These are phyloP conservation scores for Pulveroboletus frians DNA, from an alignment of 768 basidiomycete species.

Conservation along the genomic window DNA sequence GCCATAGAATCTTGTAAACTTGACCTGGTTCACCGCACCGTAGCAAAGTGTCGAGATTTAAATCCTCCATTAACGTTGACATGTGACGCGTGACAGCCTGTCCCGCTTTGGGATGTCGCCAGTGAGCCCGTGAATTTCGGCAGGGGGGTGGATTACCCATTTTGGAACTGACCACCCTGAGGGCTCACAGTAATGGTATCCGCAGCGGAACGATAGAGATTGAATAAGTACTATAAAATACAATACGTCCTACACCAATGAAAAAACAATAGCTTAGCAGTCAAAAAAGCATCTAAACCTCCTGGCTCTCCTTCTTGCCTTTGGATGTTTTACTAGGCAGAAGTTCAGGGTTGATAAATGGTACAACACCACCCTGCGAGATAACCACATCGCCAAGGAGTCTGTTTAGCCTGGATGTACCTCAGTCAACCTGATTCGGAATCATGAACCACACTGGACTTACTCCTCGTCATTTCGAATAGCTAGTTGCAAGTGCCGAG, in stretches of 20 bases:
- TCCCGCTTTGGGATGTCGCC: too few relatives aligned
- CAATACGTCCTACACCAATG: conserved; percentile 28
- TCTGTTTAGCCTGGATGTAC: conserved; percentile 29
- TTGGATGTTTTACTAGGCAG: conserved; percentile 49
- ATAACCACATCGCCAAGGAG: conserved; percentile 49
- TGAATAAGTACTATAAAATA: conserved; percentile 31
- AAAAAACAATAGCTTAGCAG: conserved; percentile 15
- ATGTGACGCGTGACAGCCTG: background rate
- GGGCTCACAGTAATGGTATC: too few relatives aligned
- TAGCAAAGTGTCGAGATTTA: too few relatives aligned
- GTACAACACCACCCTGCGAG: conserved; percentile 59
- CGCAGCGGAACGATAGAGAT: conserved; percentile 5
- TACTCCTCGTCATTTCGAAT: conserved; percentile 60
- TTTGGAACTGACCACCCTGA: too few relatives aligned
- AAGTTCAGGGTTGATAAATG: conserved; percentile 47
- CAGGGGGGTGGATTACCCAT: too few relatives aligned
- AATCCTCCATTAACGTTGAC: background rate
- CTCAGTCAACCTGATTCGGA: background rate
- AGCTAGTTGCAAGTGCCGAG: conserved; percentile 60
- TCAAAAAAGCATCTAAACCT: conserved; percentile 32
- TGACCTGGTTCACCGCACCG: too few relatives aligned
- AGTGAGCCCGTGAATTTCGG: too few relatives aligned
- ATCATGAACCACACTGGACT: background rate
- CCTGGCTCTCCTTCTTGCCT: conserved; percentile 49
- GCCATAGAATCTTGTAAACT: conserved; percentile 13